Evolutionary conservation across 495 filamentous ascomycete genomes (phyloP).

Genomic region (Penicillium riverlandense): DNA sequence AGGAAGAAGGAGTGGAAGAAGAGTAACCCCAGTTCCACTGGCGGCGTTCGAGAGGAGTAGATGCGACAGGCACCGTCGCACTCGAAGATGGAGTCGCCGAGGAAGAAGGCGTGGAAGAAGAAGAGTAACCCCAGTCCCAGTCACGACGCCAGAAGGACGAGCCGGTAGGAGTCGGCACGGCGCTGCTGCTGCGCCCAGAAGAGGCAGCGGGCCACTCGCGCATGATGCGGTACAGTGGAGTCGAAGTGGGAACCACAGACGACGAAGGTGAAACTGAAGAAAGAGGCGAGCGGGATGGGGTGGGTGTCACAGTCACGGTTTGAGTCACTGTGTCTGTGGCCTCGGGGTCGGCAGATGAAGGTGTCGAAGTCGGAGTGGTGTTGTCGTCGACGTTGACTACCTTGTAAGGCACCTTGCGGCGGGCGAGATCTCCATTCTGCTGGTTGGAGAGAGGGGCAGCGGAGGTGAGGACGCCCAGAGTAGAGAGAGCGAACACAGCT

Average conservation of each 20-base stretch:
- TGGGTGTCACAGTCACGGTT: constrained; percentile 27
- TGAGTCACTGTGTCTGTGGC: constrained; percentile 10
- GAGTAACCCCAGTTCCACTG: too few relatives aligned
- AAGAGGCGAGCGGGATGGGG: constrained; percentile 9
- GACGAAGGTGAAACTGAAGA: not conserved
- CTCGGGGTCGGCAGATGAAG: constrained; percentile 10
- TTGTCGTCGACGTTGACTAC: constrained; percentile 43
- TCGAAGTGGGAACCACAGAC: constrained; percentile 3
- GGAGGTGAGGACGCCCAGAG: constrained; percentile 16
- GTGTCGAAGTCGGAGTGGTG: too few relatives aligned
- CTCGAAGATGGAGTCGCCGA: too few relatives aligned
- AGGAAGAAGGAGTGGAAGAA: too few relatives aligned
- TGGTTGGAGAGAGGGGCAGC: constrained; percentile 27
- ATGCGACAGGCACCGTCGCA: too few relatives aligned
- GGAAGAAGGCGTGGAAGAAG: too few relatives aligned
- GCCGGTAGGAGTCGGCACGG: too few relatives aligned
- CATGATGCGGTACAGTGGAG: not conserved
- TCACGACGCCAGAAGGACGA: too few relatives aligned
- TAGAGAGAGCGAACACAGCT: constrained; percentile 23
- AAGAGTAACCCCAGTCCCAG: too few relatives aligned
- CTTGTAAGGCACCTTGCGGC: constrained; percentile 30
- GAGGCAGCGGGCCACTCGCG: too few relatives aligned
- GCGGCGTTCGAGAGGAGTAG: too few relatives aligned
- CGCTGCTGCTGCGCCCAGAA: too few relatives aligned
- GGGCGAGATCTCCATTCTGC: constrained; percentile 19